Evolutionary conservation across 176 grass and related monocot genomes (phyloP).

Genomic region (Phragmites australis): DNA sequence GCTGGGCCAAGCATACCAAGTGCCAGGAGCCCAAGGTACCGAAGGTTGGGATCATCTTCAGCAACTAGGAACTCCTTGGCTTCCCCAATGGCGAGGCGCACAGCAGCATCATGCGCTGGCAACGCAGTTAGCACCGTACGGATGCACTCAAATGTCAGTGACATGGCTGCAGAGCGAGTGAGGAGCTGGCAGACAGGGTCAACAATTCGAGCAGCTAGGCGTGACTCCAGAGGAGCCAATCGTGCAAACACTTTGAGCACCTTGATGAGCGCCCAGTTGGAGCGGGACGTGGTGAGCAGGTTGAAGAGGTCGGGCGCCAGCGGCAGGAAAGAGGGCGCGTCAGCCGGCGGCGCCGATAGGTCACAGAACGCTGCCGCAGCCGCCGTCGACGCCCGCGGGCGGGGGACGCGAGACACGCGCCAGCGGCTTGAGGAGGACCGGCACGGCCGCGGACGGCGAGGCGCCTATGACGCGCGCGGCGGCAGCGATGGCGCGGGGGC

Average conservation of each 20-base stretch:
- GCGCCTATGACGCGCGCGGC: conserved; percentile 61
- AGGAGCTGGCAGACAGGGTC: conserved; percentile 85
- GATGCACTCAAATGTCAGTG: conserved; percentile 85
- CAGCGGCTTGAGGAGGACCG: conserved; percentile 84
- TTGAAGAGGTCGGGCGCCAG: conserved; percentile 82
- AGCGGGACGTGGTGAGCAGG: conserved; percentile 64
- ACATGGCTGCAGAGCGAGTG: conserved; percentile 55
- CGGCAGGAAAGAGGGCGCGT: conserved; percentile 68
- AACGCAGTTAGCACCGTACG: conserved; percentile 66
- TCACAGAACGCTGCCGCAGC: conserved; percentile 83
- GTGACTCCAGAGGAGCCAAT: conserved; percentile 66
- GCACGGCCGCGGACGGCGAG: conserved; percentile 53
- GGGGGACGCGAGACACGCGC: conserved; percentile 78
- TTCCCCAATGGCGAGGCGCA: conserved; percentile 70
- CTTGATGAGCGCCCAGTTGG: conserved; percentile 95
- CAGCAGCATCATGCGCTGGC: conserved; percentile 47
- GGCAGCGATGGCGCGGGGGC: conserved; percentile 57
- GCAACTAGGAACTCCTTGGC: conserved; percentile 68
- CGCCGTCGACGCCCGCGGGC: conserved; percentile 57
- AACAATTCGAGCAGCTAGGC: conserved; percentile 60
- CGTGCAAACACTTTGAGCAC: conserved; percentile 85
- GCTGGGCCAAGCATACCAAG: conserved; percentile 61
- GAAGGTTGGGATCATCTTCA: conserved; percentile 79
- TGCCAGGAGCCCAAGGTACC: conserved; percentile 82
- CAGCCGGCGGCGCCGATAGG: conserved; percentile 66